Percentiles rank a stretch among this genome's conserved stretches.
These are phyloP conservation scores for Wickerhamomyces kurtzmanii DNA, from an alignment of 805 yeast species.

Conservation along the genomic window DNA sequence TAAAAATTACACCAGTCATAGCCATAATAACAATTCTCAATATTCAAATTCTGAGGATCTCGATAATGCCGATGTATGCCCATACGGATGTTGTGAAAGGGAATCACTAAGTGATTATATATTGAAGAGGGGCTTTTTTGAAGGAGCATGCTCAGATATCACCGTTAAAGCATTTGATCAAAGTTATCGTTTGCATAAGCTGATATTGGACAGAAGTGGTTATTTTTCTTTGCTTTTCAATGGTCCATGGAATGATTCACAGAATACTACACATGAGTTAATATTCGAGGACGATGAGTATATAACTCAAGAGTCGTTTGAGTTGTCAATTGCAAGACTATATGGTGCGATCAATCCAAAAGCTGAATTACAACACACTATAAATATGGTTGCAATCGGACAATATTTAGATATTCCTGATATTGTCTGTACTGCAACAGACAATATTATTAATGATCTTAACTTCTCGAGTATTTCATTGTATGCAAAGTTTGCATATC, in stretches of 20 bases:
- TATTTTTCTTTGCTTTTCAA: conserved; percentile 36
- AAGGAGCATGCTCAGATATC: conserved; percentile 39
- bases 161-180: conserved; percentile 35
- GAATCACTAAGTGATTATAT: conserved; percentile 20
- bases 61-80: too few species aligned
- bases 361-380: conserved; percentile 24
- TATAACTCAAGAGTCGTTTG: conserved; percentile 36
- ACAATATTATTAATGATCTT: conserved; percentile 24
- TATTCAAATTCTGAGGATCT: too few species aligned
- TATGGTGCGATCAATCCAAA: conserved; percentile 31
- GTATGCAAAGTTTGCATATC: conserved; percentile 30
- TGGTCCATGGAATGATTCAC: conserved; percentile 29
- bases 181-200: conserved; percentile 33
- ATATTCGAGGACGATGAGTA: conserved; percentile 29
- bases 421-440: conserved; percentile 33
- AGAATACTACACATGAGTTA: conserved; percentile 15
- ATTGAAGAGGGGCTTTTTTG: conserved; percentile 27
- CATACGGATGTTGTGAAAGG: conserved; percentile 18
- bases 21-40: too few species aligned
- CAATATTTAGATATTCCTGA: conserved; percentile 37
- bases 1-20: too few species aligned
- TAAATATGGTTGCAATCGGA: conserved; percentile 37
- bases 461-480: conserved; percentile 25
- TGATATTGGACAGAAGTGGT: conserved; percentile 34
- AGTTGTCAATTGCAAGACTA: conserved; percentile 32